Percentiles rank a stretch among this genome's conserved stretches.
These are phyloP conservation scores for Caryopteris hybrid DNA, from an alignment of 305 asterid genomes.

Conservation along the genomic window DNA sequence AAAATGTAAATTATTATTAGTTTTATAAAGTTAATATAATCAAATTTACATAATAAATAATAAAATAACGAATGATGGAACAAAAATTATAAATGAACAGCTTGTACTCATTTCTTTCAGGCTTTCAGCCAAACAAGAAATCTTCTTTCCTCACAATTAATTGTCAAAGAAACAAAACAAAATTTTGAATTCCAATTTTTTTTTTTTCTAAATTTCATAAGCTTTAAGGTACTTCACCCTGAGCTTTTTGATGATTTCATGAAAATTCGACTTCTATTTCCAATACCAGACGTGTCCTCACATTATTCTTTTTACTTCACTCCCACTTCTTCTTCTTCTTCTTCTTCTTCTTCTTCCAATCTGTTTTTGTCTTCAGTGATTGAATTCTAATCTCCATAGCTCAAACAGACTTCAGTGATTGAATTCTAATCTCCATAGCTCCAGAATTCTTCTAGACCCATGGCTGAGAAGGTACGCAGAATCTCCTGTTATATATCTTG, in stretches of 20 bases:
- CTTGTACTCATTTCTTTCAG: no score
- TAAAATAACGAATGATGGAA: no score
- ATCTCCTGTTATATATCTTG: neutral
- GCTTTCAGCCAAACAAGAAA: no score
- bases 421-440: neutral
- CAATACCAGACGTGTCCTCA: constrained; percentile 9
- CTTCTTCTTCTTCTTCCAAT: neutral
- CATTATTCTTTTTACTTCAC: neutral
- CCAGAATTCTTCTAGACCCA: neutral
- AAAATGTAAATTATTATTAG: no score
- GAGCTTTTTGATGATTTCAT: constrained; percentile 22
- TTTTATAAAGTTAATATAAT: no score
- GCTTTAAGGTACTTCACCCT: no score
- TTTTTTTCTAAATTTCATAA: no score
- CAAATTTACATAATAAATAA: no score
- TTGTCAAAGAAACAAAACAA: no score
- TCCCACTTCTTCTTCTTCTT: neutral
- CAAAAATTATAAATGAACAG: no score
- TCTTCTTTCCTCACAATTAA: no score
- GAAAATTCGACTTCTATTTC: constrained; percentile 14
- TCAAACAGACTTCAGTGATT: neutral
- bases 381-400: neutral
- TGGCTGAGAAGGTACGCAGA: constrained; percentile 37
- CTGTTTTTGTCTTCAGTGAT: neutral
- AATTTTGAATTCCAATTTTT: no score